These are phyloP conservation scores for Phyllosticta citribraziliensis DNA, from an alignment of 2,329 filamentous ascomycete genomes.

Conservation along the genomic window DNA sequence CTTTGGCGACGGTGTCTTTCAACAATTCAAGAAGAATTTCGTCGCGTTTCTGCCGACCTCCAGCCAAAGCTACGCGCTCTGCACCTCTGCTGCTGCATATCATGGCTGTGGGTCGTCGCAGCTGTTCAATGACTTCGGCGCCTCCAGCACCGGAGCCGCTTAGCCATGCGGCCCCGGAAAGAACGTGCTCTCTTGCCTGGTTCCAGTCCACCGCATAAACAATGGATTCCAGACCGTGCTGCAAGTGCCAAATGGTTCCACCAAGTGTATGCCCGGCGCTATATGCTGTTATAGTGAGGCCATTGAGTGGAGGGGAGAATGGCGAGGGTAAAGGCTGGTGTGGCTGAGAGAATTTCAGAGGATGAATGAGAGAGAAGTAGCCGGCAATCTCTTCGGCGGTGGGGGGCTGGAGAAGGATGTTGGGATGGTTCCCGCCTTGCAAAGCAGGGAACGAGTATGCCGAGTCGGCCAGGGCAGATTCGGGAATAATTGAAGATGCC, in stretches of 20 bases:
- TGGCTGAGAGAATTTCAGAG: slow-evolving; percentile 93
- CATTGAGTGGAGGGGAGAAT: slow-evolving; percentile 80
- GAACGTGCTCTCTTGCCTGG: slow-evolving; percentile 89
- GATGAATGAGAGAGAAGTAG: slow-evolving; percentile 84
- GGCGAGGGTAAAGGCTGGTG: slow-evolving; percentile 81
- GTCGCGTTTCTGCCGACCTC: slow-evolving; percentile 71
- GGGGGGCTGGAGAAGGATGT: slow-evolving; percentile 57
- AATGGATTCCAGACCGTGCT: slow-evolving; percentile 91
- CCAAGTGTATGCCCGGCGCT: slow-evolving; percentile 92
- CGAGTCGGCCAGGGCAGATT: slow-evolving; percentile 60
- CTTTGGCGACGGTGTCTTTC: slow-evolving; percentile 63
- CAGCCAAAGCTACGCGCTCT: slow-evolving; percentile 58
- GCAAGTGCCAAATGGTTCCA: slow-evolving; percentile 97
- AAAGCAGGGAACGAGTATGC: slow-evolving; percentile 43
- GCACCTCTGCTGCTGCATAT: slow-evolving; percentile 84
- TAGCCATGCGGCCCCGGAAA: slow-evolving; percentile 88
- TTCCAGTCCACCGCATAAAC: slow-evolving; percentile 99
- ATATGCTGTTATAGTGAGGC: slow-evolving; percentile 90
- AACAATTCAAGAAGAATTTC: slow-evolving; percentile 78
- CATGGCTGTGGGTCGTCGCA: slow-evolving; percentile 86
- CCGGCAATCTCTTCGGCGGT: slow-evolving; percentile 80
- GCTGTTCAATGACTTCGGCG: slow-evolving; percentile 83
- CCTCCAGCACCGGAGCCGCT: slow-evolving; percentile 70
- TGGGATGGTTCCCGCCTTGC: slow-evolving; percentile 34
- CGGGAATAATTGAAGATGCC: slow-evolving; percentile 75